Evolutionary conservation across 176 grass and related monocot genomes (phyloP).

Genomic region (Musa schizocarpa): DNA sequence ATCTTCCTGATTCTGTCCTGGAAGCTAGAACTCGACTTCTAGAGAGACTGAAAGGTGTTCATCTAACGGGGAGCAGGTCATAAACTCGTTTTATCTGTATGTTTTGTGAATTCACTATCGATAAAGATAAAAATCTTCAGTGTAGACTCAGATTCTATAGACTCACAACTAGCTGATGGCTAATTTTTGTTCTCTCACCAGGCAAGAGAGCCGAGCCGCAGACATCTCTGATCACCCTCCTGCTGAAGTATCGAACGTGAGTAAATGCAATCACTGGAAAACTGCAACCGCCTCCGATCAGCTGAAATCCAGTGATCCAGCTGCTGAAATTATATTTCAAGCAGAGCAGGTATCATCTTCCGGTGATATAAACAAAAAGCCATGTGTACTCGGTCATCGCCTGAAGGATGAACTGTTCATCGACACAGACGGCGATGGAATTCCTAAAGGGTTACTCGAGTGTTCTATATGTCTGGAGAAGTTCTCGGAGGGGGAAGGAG

Average conservation of each 20-base stretch:
- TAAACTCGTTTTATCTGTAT: background rate
- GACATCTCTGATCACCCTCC: background rate
- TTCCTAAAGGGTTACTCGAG: background rate
- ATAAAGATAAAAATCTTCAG: background rate
- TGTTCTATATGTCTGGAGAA: slow-evolving; percentile 15
- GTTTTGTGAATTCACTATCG: background rate
- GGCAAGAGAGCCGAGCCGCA: background rate
- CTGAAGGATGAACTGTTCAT: background rate
- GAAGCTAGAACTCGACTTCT: slow-evolving; percentile 1
- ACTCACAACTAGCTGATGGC: background rate
- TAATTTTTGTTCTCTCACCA: background rate
- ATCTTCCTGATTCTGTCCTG: slow-evolving; percentile 2
- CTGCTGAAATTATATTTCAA: background rate
- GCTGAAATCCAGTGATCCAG: background rate
- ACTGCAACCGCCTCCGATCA: background rate
- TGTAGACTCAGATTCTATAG: background rate
- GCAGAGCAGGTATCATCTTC: background rate
- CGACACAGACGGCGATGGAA: background rate
- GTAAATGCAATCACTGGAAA: background rate
- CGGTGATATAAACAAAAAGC: background rate
- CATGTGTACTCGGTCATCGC: background rate
- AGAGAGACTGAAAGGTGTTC: background rate
- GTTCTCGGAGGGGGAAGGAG: slow-evolving; percentile 4
- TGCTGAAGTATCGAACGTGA: background rate
- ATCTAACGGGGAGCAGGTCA: slow-evolving; percentile 8